Evolutionary conservation across 257 asterid species (phyloP).

Genomic region (Solanum tarijense): DNA sequence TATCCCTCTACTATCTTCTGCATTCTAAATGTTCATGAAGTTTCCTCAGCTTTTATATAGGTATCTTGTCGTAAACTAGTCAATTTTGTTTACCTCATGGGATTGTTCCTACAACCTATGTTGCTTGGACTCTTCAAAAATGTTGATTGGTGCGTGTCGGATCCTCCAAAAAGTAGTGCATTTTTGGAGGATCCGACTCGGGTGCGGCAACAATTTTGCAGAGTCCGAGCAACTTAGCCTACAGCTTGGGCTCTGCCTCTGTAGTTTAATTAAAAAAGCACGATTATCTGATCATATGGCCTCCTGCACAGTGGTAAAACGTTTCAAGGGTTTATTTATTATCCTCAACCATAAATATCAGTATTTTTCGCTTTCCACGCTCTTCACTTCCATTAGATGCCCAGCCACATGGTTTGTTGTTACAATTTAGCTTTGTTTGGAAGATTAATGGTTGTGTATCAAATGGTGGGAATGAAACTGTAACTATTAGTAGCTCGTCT

Average conservation of each 20-base stretch:
- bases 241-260: background rate
- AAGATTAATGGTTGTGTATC: background rate
- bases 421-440: background rate
- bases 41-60: background rate
- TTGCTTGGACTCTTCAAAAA: background rate
- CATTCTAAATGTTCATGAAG: background rate
- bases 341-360: background rate
- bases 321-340: background rate
- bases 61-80: background rate
- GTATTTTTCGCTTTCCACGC: background rate
- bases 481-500: background rate
- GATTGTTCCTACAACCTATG: background rate
- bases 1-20: background rate
- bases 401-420: background rate
- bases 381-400: background rate
- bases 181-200: background rate
- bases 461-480: background rate
- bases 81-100: background rate
- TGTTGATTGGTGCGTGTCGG: background rate
- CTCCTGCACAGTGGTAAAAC: background rate
- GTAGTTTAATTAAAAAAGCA: background rate
- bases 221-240: background rate
- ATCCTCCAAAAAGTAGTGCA: background rate
- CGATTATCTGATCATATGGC: background rate
- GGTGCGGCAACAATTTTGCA: background rate